phyloP scores from a whole-genome alignment of 2,329 filamentous ascomycete genomes.

The Hansfordia pulvinata region DNA sequence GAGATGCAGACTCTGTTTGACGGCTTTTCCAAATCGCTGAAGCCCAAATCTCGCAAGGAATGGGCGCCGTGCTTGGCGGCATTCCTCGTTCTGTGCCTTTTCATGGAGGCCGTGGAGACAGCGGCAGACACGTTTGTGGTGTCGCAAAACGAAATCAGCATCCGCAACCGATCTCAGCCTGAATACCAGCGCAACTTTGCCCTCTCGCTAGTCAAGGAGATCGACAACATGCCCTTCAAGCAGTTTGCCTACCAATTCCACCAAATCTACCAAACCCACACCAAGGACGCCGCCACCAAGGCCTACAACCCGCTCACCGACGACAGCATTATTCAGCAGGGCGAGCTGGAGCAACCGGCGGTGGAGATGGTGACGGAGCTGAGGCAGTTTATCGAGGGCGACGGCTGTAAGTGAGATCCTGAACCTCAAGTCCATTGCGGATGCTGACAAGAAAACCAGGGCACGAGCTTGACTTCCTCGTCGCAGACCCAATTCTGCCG shows the following conservation, averaged over 20 bases:
- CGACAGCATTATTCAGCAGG: constrained; percentile 22
- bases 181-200: constrained; percentile 27
- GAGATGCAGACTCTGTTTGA: constrained; percentile 39
- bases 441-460: constrained; percentile 11
- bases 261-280: constrained; percentile 44
- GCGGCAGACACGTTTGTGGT: constrained; percentile 37
- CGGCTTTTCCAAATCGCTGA: constrained; percentile 36
- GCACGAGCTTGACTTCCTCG: constrained; percentile 28
- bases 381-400: constrained; percentile 27
- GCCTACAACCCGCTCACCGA: constrained; percentile 44
- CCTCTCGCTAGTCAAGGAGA: constrained; percentile 30
- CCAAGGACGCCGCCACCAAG: constrained; percentile 29
- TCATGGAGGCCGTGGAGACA: constrained; percentile 43
- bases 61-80: constrained; percentile 44
- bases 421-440: constrained; percentile 2
- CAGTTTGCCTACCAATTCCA: constrained; percentile 49
- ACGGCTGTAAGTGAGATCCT: constrained; percentile 24
- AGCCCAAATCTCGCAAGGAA: constrained; percentile 35
- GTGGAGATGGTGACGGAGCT: constrained; percentile 30
- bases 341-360: constrained; percentile 30
- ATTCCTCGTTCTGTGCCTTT: constrained; percentile 41
- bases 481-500: constrained; percentile 31
- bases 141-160: constrained; percentile 33
- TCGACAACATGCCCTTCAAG: constrained; percentile 46
- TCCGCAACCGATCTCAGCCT: constrained; percentile 22